Conservation (phyloP, 208 protist species). For the Leishmania turanica region DNA sequence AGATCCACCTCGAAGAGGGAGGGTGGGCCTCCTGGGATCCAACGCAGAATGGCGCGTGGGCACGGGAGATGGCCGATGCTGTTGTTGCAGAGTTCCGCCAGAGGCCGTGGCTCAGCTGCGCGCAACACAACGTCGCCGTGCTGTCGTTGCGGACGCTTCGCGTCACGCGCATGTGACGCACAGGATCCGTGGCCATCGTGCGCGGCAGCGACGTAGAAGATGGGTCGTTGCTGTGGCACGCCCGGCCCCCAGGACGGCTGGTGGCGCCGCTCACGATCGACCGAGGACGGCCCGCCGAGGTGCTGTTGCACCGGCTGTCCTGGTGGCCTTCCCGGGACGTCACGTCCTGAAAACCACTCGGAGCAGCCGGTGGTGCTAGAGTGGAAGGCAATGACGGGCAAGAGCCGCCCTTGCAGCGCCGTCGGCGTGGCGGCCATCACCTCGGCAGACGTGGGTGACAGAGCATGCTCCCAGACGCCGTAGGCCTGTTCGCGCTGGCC, state of each 20-base stretch:
- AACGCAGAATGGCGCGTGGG: background rate
- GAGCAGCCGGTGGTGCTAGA: background rate
- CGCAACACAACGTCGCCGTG: background rate
- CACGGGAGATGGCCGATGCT: background rate
- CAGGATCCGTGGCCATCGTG: background rate
- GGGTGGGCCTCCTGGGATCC: too few relatives aligned
- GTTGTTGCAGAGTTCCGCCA: background rate
- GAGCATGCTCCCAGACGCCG: background rate
- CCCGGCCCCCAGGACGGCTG: background rate
- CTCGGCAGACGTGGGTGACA: background rate
- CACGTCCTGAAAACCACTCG: background rate
- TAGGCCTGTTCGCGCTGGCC: background rate
- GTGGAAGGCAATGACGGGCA: background rate
- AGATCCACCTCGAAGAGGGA: too few relatives aligned
- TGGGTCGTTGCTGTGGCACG: background rate
- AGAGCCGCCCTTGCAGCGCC: background rate
- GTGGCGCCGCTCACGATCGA: background rate
- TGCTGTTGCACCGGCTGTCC: background rate
- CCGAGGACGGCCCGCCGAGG: background rate
- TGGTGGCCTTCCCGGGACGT: background rate
- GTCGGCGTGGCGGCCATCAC: background rate
- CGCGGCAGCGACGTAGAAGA: background rate
- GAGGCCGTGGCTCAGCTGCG: background rate
- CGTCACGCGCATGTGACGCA: background rate
- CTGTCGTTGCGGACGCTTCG: background rate